Base-by-base conservation (phyloP, 2,329 filamentous ascomycete species). In the Fusarium marasasianum region DNA sequence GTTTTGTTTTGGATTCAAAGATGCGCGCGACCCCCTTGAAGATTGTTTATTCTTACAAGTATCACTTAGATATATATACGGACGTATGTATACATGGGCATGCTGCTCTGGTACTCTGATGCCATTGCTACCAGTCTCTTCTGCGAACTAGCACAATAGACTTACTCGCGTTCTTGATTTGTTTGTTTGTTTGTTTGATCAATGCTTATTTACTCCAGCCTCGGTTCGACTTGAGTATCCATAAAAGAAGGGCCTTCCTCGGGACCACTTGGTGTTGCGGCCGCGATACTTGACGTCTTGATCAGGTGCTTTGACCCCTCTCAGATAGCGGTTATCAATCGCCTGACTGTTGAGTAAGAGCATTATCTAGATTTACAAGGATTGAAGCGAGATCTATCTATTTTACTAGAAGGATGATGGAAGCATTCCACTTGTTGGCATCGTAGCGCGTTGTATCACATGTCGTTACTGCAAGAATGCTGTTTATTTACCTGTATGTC, bases 91-190 rank as follows among this genome's bases (percentile, higher is more conserved):
- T 51, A 55, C 45, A 38, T 50, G 66, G 69, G 68, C 61, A 47
- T 62, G 48, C 26, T 63, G 70, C 48, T 43, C 57, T 56, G 63
- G 62, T 55, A 13, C 31, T 50, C 29, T 37, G 45, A 24, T 57
- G 38, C 59, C 60, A 35, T 56, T 60, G 40, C 48, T n/a, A 50
- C 45, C 47, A 60, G 62, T 68, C 65, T 68, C 58, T 68, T 67
- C 63, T 67, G 61, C 66, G 40, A 53, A 51, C 26, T 17, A 41
- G 71, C 62, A 71, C 43, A 74, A 73, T 71, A 73, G 71, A 74
- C 48, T 68, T 69, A 74, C 48, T 71, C 64, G 55, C 35, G 50
- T 54, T 72, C 38, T 68, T 65, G 60, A 55, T 54, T 57, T 44
- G 61, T 55, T 31, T 43, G 58, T 68, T 58, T 63, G 58, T 54